Base-by-base conservation (phyloP, 1,284 basidiomycete species). In the Moniliella sp. region DNA sequence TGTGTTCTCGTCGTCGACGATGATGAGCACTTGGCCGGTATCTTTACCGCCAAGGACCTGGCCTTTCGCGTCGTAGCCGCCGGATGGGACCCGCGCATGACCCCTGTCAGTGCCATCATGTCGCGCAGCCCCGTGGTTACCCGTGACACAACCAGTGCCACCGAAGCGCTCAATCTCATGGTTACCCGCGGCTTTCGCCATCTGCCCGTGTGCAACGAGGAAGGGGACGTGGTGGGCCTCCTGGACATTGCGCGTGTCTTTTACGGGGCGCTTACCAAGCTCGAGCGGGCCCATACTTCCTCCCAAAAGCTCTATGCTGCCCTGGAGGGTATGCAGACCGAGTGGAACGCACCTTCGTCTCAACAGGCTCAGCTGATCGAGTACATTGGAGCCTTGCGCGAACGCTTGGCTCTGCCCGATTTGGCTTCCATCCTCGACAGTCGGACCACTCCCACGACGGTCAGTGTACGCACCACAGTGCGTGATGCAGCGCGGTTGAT, bases 211-310 rank as follows among this genome's bases (percentile, higher is more conserved):
- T n/a, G n/a, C 40, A 52, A 54, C 25, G 72, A 76, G 30, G 65
- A 68, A 31, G 75, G 73, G 42, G 73, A 72, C 50, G 91, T 99
- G 27, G 88, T 97, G 36, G 88, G 88, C 55, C 69, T 99, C 7
- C 74, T 97, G 39, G 88, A 99, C 61, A 99, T 99, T 61, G 94
- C 91, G 45, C 94, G 81, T 61, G 88, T 99, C 43, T 99, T 99
- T 66, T 86, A 97, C 61, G 91, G 97, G 62, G 91, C 88, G 13
- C 71, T 99, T 25, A 84, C 79, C 61, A 99, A 97, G 66, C 82
- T 99, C 35, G 88, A 99, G 61, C 80, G 91, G 37, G 83, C 83
- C 42, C 93, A 91, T 13, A 78, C 75, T 18, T 91, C 91, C 2
- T 94, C 88, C 0, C 81, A 91, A 61, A 88, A 93, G 63, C 73